Conservation (phyloP, 2,329 filamentous ascomycete genomes). For the Penicillium vulpinum region DNA sequence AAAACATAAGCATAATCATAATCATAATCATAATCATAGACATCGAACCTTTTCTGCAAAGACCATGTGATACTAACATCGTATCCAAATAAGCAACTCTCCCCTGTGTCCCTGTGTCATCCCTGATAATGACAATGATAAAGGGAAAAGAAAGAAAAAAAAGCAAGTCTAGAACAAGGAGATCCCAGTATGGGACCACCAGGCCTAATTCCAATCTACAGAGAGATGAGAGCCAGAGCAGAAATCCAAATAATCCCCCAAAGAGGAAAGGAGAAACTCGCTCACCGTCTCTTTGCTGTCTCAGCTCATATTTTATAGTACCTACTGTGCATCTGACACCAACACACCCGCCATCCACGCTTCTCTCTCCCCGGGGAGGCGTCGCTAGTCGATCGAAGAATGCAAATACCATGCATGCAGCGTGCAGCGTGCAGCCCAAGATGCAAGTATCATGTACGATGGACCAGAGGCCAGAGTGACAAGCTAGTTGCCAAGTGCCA, state of each 20-base stretch:
- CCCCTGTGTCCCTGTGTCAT: not conserved
- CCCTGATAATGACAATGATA: not conserved
- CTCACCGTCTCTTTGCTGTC: conserved; percentile 10
- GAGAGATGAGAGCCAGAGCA: not conserved
- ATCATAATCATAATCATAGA: not conserved
- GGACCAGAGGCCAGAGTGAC: not conserved
- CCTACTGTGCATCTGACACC: not conserved
- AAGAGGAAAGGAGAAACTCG: not conserved
- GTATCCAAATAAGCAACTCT: not conserved
- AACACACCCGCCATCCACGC: conserved; percentile 1
- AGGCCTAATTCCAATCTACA: not conserved
- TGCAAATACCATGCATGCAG: conserved; percentile 1
- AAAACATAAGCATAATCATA: too few species aligned
- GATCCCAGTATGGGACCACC: not conserved
- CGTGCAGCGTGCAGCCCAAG: not conserved
- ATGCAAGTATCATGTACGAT: conserved; percentile 6
- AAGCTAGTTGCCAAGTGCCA: conserved; percentile 7
- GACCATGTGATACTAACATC: not conserved
- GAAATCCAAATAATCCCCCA: not conserved
- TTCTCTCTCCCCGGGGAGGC: conserved; percentile 2
- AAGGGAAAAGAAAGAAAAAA: not conserved
- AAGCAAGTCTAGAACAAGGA: not conserved
- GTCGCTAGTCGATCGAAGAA: conserved; percentile 7
- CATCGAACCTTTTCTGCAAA: not conserved
- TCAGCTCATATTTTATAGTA: not conserved